Evolutionary conservation across 2,329 filamentous ascomycete species (phyloP).

Genomic region (Coleophoma crateriformis): DNA sequence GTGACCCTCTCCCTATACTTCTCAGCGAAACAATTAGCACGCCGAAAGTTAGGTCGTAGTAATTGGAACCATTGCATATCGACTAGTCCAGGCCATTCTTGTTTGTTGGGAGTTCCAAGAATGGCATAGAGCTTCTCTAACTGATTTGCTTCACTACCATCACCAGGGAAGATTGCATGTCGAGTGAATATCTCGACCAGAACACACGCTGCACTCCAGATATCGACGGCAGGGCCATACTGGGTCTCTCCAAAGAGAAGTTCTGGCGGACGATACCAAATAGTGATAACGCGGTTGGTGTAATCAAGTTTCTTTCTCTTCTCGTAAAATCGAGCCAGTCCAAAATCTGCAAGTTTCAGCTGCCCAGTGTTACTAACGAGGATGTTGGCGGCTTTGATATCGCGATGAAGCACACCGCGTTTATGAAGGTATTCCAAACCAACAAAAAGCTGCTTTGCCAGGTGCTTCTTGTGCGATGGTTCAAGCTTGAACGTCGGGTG

Average conservation of each 20-base stretch:
- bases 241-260: conserved; percentile 85
- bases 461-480: conserved; percentile 81
- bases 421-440: conserved; percentile 91
- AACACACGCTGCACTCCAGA: conserved; percentile 97
- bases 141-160: conserved; percentile 93
- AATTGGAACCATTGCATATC: conserved; percentile 98
- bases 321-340: conserved; percentile 90
- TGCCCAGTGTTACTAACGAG: conserved; percentile 85
- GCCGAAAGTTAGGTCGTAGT: conserved; percentile 69
- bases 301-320: conserved; percentile 91
- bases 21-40: conserved; percentile 71
- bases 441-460: conserved; percentile 89
- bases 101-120: conserved; percentile 78
- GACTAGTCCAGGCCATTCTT: conserved; percentile 83
- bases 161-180: conserved; percentile 89
- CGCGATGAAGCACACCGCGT: conserved; percentile 88
- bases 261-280: conserved; percentile 94
- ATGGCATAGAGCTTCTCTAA: conserved; percentile 94
- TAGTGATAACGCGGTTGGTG: conserved; percentile 97
- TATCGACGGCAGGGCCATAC: conserved; percentile 84
- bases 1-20: conserved; percentile 76
- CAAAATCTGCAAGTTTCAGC: conserved; percentile 93
- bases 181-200: conserved; percentile 94
- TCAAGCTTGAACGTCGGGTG: conserved; percentile 88
- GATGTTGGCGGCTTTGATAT: conserved; percentile 98